Base-by-base conservation (phyloP, 2,329 filamentous ascomycete species). In the Fulvia fulva region DNA sequence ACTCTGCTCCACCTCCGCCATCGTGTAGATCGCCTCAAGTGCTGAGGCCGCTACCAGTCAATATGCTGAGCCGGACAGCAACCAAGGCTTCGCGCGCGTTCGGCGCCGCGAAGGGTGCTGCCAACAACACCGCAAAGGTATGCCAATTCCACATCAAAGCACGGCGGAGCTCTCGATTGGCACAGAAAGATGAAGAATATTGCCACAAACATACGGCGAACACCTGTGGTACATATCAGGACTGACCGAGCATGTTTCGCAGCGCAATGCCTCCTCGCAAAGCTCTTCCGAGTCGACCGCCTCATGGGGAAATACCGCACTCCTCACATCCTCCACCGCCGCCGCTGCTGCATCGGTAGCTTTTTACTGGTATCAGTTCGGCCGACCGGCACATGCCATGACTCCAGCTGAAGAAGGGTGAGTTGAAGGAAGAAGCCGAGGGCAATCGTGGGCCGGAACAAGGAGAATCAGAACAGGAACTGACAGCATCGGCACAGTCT, bases 361-460 rank as follows among this genome's bases (percentile, higher is more conserved):
- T 70, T 97, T 92, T 91, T 97, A 97, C 82, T 96, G 93, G 78
- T 91, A 96, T 79, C 87, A 96, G 70, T 97, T 96, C 78, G 94
- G 92, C 73, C 86, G 90, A 71, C 87, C 89, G 71, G 88, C 90
- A 63, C 85, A 91, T 77, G 94, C 94, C 70, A 89, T 89, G 87
- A 92, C 93, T 70, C 91, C 91, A 65, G 89, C 89, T 73, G 94
- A 99, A 83, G 94, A 99, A 86, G 94, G 94, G 94, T 99, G 83
- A 87, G 93, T 45, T 26, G 22, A 1, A 26, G 21, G 28, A 21
- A 34, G 34, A 41, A 46, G 43, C 32, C n/a, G 49, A 41, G 46
- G 47, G 45, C 23, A 47, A 26, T 3, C 5, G 1, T n/a, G n/a
- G 34, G 45, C 32, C 26, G 43, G n/a, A 12, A 28, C 4, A 43